Evolutionary conservation across 2,329 filamentous ascomycete genomes (phyloP), one percentile per base, ranked within the genome.

Genomic region (Amauroascus niger): DNA sequence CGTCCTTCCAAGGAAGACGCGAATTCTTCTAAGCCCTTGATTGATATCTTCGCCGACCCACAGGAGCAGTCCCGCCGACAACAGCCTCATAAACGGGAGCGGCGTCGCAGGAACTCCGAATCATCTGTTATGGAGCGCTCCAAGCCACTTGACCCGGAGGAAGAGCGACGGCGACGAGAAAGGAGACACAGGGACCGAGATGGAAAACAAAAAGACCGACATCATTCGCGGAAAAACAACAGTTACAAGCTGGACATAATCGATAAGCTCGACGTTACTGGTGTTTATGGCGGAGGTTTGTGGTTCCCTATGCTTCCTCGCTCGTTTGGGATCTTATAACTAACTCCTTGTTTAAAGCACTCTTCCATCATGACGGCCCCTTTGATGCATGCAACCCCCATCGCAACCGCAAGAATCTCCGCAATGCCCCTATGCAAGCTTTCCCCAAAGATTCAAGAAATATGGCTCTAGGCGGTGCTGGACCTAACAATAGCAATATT

Each of bases 351-450:
- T 47, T 22, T 48, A 55, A 14, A 57, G 5, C 63, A 95, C 89
- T 95, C 61, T 95, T 97, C 71, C 93, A 98, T 64, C 93, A 98
- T 65, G 93, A 97, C 64, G 93, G 93, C 0, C 93, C 93, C 3
- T 98, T 96, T 64, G 93, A 98, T 70, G 93, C 93, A 18, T 87
- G 93, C 68, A 95, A 95, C 69, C 89, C 93, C 3, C 87, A 95
- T 68, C 87, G 93, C 59, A 98, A 97, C 70, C 83, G 87, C 55
- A 86, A 87, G 65, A 87, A 84, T 62, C 83, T 85, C 64, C 82
- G 84, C 56, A 83, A 86, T 52, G 89, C 93, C 6, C 93, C 93
- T 0, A 96, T 98, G 88, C 84, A 95, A 67, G 93, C 93, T 1
- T 98, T 97, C 70, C 88, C 93, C 20, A 87, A 88, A 64, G 88